Base-by-base conservation (phyloP, 306 rosid species). In the Vicia faba region DNA sequence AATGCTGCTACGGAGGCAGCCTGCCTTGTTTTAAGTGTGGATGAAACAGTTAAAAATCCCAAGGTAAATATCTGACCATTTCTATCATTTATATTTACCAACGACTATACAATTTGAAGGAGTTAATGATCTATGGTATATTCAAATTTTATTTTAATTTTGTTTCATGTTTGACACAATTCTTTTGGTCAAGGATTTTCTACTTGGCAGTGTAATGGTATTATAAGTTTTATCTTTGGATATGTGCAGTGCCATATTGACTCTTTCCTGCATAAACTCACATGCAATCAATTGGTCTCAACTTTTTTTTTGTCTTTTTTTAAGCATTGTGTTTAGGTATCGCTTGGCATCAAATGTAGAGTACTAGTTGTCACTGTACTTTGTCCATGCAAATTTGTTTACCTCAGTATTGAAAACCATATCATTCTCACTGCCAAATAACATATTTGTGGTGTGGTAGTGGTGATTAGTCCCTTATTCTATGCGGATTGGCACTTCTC, bases 1-100 rank as follows among this genome's bases (percentile, higher is more conserved):
- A 95, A 86, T 76, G 99, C 99, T 62, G 99, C 99, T 44, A 95
- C 99, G 0, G 99, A 95, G 75, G 99, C 99, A 31, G 95, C 99
- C 56, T 95, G 99, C 77, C 96, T 95, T 46, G 68, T 95, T 71
- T 68, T 95, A 67, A 95, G 99, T 33, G 97, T 95, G 28, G 99
- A 95, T 38, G 99, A 95, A 85, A 95, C 99, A 1, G 85, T 95
- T 29, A 90, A 88, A 82, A 95, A 95, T 67, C 99, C 99, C 11
- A 95, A 95, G 97, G 99, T 90, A 77, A 28, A 29, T 46, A 49
- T 20, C 7, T 29, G 43, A 36, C 49, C 14, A 58, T 58, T 46
- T 45, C 20, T 67, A 38, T 58, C 45, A 29, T n/a, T 44, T 66
- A 26, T 78, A 28, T 65, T 9, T 26, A 26, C 12, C 16, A 56